Percentiles rank a stretch among this genome's conserved stretches.
Conservation (phyloP, 208 protist genomes). For the Acanthamoeba lugdunensis region DNA sequence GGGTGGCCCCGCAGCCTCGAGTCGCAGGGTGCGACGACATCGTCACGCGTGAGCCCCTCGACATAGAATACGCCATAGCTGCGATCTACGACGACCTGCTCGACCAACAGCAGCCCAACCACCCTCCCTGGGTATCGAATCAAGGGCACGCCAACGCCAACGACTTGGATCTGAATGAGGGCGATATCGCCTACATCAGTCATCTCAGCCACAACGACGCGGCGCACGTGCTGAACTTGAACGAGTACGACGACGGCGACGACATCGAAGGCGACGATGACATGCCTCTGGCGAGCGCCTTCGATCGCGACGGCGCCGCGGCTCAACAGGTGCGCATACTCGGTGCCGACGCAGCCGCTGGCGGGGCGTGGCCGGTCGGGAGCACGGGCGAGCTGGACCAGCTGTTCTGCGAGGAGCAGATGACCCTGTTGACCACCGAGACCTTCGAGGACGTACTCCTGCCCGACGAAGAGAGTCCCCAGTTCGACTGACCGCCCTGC, state of each 20-base stretch:
- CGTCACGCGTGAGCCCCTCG: not conserved
- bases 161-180: not conserved
- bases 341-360: no score
- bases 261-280: not conserved
- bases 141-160: not conserved
- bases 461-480: no score
- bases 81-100: slow-evolving; percentile 4
- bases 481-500: no score
- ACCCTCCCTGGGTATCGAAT: not conserved
- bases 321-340: no score
- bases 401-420: no score
- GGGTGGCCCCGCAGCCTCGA: no score
- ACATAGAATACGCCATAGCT: slow-evolving; percentile 4
- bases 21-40: no score
- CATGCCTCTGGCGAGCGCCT: not conserved
- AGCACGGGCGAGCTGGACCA: no score
- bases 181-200: not conserved
- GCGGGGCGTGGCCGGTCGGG: no score
- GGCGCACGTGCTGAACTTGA: not conserved
- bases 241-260: not conserved
- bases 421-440: no score
- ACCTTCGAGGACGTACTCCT: no score
- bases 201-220: not conserved
- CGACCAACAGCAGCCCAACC: not conserved
- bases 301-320: no score